Base-by-base conservation (phyloP, 2,329 filamentous ascomycete species). In the Ophiocordyceps camponoti-leonardi region DNA sequence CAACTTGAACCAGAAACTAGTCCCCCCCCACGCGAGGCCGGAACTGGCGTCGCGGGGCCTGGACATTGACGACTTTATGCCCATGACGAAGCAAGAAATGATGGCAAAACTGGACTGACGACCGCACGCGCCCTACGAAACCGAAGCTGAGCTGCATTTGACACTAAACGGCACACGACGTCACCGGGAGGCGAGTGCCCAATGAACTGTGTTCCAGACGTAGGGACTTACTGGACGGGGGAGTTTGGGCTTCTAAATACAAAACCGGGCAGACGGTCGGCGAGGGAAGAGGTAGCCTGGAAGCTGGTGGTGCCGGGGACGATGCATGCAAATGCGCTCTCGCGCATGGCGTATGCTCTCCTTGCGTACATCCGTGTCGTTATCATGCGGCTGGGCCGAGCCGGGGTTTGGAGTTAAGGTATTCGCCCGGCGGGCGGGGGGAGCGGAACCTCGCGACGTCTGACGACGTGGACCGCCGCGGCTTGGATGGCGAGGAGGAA, bases 21-120 rank as follows among this genome's bases (percentile, higher is more conserved):
- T 96, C 45, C 92, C 92, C 49, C 66, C 75, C 51, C 88, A 96
- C 64, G 78, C 87, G 56, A 81, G 81, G 57, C 69, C 85, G 20
- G 72, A 78, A 48, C 73, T 98, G 49, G 77, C 77, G 50, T 73
- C 81, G 43, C 80, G 79, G 57, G 88, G 86, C 46, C 75, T 98
- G 54, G 88, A 96, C 62, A 86, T 95, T 58, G 86, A 95, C 65
- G 88, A 88, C 64, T 85, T 98, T 65, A 86, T 80, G 56, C 90
- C 90, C 42, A 73, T 98, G 69, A 71, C 83, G 58, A 94, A 87
- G 72, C 83, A 92, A 58, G 86, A 95, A 64, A 96, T 98, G 92
- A 86, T 94, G 70, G 92, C 92, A 48, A 86, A 88, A 65, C 73
- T 98, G 66, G 92, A 98, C 68, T 98, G 83, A 88, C 66, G 47